phyloP scores from a whole-genome alignment of 1,284 basidiomycete species.

The Cutaneotrichosporon dermatis region DNA sequence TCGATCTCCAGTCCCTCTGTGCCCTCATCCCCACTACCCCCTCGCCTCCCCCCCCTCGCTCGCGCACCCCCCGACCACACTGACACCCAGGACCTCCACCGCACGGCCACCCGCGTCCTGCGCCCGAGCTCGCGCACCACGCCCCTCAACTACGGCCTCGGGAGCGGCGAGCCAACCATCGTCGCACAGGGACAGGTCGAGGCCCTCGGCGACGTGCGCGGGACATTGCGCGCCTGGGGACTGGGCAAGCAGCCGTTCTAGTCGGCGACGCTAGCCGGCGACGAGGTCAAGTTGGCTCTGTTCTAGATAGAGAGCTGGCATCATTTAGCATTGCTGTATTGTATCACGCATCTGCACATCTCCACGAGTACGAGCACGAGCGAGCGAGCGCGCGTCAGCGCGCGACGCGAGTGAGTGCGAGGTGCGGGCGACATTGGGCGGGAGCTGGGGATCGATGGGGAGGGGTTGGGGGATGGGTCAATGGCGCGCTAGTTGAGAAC shows the following conservation, averaged over 20 bases:
- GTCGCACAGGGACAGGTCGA: conserved; percentile 48
- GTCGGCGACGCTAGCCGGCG: background rate
- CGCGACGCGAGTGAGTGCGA: no score
- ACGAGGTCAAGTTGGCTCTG: no score
- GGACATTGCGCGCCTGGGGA: conserved; percentile 43
- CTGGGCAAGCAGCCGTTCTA: conserved; percentile 31
- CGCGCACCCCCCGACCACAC: background rate
- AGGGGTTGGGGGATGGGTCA: no score
- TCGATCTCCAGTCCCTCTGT: background rate
- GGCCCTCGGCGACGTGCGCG: conserved; percentile 42
- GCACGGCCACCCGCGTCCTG: conserved; percentile 44
- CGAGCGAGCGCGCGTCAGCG: no score
- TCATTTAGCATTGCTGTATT: no score
- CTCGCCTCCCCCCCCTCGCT: background rate
- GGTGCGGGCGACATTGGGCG: no score
- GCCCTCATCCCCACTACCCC: background rate
- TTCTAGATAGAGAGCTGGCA: no score
- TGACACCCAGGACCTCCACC: conserved; percentile 38
- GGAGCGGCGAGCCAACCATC: conserved; percentile 50
- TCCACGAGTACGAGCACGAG: no score
- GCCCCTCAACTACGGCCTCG: conserved; percentile 44
- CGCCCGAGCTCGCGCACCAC: conserved; percentile 30
- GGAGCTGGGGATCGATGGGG: no score
- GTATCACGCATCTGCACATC: no score
- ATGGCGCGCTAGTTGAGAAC: no score